phyloP scores from a whole-genome alignment of 2,329 filamentous ascomycete genomes.

The Bipolaris sorokiniana region DNA sequence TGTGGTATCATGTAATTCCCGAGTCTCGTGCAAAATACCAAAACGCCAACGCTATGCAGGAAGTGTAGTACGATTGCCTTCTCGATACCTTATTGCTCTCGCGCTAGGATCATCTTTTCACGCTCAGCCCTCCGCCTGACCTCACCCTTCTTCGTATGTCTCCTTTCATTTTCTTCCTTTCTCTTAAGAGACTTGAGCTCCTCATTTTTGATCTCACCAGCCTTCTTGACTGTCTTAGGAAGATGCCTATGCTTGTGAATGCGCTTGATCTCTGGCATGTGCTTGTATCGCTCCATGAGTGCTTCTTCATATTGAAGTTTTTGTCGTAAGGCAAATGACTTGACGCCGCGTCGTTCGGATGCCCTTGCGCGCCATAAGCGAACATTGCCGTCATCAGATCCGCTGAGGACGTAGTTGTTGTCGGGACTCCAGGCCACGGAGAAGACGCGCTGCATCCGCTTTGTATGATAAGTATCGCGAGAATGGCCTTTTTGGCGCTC shows the following conservation, averaged over 20 bases:
- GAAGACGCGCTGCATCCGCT: conserved; percentile 96
- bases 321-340: conserved; percentile 82
- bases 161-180: conserved; percentile 90
- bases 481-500: conserved; percentile 79
- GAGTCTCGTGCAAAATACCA: conserved; percentile 2
- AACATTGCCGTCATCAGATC: conserved; percentile 91
- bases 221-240: conserved; percentile 94
- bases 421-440: conserved; percentile 85
- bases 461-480: conserved; percentile 94
- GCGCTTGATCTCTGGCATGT: conserved; percentile 94
- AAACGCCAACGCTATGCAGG: conserved; percentile 47
- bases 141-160: conserved; percentile 84
- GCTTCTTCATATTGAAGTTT: conserved; percentile 91
- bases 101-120: conserved; percentile 88
- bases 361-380: conserved; percentile 89
- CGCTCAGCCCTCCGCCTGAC: conserved; percentile 76
- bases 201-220: conserved; percentile 88
- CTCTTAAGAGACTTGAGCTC: conserved; percentile 88
- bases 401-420: conserved; percentile 85
- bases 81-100: conserved; percentile 59
- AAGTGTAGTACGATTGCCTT: conserved; percentile 5
- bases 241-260: conserved; percentile 92
- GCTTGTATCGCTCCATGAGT: conserved; percentile 80
- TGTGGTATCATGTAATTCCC: background rate
- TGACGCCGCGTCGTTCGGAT: conserved; percentile 81